Percentiles rank a stretch among this genome's conserved stretches.
Evolutionary conservation across 2,329 filamentous ascomycete species (phyloP).

Genomic region (Knoxdaviesia capensis): DNA sequence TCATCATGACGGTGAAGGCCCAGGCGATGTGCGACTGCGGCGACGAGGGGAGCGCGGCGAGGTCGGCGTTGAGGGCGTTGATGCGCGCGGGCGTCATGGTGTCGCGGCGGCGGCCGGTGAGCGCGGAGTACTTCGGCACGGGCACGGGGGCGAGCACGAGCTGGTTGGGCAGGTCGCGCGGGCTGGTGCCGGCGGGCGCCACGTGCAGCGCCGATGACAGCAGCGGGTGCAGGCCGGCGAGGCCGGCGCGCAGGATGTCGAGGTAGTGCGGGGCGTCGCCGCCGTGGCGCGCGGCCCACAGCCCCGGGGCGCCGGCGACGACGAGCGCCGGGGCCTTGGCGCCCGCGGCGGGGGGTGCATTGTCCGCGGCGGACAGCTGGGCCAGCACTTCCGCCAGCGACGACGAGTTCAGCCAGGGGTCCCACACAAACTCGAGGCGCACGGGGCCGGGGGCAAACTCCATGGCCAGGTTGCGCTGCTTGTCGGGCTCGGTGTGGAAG

Average conservation of each 20-base stretch:
- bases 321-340: conserved; percentile 19
- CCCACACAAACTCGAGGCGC: conserved; percentile 36
- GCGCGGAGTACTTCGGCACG: conserved; percentile 19
- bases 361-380: conserved; percentile 7
- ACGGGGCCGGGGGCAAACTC: conserved; percentile 17
- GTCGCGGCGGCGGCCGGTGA: conserved; percentile 18
- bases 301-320: conserved; percentile 29
- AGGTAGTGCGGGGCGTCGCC: conserved; percentile 18
- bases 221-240: conserved; percentile 22
- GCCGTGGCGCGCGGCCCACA: conserved; percentile 32
- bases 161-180: conserved; percentile 7
- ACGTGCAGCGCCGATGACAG: conserved; percentile 5
- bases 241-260: conserved; percentile 21
- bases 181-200: conserved; percentile 1
- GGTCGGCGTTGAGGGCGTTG: conserved; percentile 28
- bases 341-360: conserved; percentile 4
- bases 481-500: conserved; percentile 14
- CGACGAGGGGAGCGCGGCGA: conserved; percentile 20
- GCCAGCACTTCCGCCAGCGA: conserved; percentile 12
- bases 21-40: conserved; percentile 23
- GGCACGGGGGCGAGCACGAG: conserved; percentile 21
- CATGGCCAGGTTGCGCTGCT: conserved; percentile 22
- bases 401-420: conserved; percentile 36
- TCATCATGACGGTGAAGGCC: conserved; percentile 28
- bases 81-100: conserved; percentile 28